Percentiles rank a stretch among this genome's conserved stretches.
phyloP scores from a whole-genome alignment of 768 basidiomycete species.

The Cantharellus cinnabarinus region DNA sequence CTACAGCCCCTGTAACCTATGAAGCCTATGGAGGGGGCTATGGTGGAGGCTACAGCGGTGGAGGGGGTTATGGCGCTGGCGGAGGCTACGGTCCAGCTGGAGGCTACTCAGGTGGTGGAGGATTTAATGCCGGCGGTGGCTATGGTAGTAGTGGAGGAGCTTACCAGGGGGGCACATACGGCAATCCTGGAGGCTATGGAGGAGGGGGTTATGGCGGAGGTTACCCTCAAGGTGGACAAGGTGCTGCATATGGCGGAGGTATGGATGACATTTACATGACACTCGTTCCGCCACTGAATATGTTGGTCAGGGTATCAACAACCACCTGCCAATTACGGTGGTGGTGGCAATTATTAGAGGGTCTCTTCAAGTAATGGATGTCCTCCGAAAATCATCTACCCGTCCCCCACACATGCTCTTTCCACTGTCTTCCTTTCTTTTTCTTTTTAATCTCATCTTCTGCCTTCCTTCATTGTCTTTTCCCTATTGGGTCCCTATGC shows the following conservation, averaged over 20 bases:
- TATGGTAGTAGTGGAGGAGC: slow-evolving; percentile 13
- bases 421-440: neutral
- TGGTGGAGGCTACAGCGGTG: neutral
- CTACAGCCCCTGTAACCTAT: too few species aligned
- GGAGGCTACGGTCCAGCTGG: neutral
- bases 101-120: slow-evolving; percentile 9
- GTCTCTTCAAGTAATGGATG: neutral
- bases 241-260: too few species aligned
- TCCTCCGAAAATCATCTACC: neutral
- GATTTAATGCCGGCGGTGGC: slow-evolving; percentile 10
- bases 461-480: neutral
- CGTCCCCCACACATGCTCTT: neutral
- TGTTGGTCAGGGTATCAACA: slow-evolving; percentile 9
- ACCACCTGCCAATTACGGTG: slow-evolving; percentile 11
- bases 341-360: neutral
- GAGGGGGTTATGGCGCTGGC: neutral
- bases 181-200: slow-evolving; percentile 13
- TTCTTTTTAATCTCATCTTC: neutral
- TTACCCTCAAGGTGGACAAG: neutral
- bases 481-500: neutral
- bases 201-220: slow-evolving; percentile 13
- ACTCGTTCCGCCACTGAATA: neutral
- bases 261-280: too few species aligned
- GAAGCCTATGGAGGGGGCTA: too few species aligned
- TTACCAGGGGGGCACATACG: neutral